Percentiles rank a stretch among this genome's conserved stretches.
These are phyloP conservation scores for Cladosporium oxysporum DNA, from an alignment of 2,329 filamentous ascomycete species.

Conservation along the genomic window DNA sequence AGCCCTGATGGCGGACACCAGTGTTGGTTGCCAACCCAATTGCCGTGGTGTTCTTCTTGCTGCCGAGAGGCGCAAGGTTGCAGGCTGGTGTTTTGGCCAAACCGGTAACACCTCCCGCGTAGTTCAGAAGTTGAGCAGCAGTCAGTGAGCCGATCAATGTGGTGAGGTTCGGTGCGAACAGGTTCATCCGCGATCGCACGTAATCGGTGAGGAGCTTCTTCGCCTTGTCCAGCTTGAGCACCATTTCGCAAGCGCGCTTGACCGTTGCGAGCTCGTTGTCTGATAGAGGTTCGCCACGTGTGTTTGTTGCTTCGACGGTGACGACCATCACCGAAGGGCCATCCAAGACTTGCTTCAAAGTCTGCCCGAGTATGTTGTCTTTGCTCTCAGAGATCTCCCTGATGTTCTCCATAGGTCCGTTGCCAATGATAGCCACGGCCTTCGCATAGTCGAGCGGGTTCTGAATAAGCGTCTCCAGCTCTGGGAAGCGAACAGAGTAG, in stretches of 20 bases:
- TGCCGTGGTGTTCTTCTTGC: slow-evolving; percentile 77
- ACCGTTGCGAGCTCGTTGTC: slow-evolving; percentile 74
- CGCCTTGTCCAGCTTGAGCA: slow-evolving; percentile 80
- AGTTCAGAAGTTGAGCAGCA: slow-evolving; percentile 94
- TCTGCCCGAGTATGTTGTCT: slow-evolving; percentile 74
- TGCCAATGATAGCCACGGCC: slow-evolving; percentile 88
- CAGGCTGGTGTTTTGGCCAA: slow-evolving; percentile 91
- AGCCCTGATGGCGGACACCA: slow-evolving; percentile 86
- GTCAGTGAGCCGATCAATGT: slow-evolving; percentile 88
- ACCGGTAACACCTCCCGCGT: slow-evolving; percentile 82
- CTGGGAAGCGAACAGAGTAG: slow-evolving; percentile 90
- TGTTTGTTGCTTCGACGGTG: slow-evolving; percentile 89
- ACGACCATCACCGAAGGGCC: slow-evolving; percentile 94
- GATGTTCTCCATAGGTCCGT: slow-evolving; percentile 87
- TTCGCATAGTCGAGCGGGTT: slow-evolving; percentile 95
- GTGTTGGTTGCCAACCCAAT: slow-evolving; percentile 86
- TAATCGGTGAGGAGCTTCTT: slow-evolving; percentile 88
- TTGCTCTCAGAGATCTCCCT: slow-evolving; percentile 74
- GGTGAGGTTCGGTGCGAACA: slow-evolving; percentile 93
- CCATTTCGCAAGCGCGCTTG: slow-evolving; percentile 79
- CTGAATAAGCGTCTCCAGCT: slow-evolving; percentile 85
- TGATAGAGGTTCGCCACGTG: slow-evolving; percentile 75
- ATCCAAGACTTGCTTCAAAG: slow-evolving; percentile 79
- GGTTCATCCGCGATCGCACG: slow-evolving; percentile 93
- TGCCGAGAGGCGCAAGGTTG: slow-evolving; percentile 87